Evolutionary conservation across 1,139 yeast species (phyloP), one percentile per base, ranked within the genome.

Genomic region (Taphrina deformans): DNA sequence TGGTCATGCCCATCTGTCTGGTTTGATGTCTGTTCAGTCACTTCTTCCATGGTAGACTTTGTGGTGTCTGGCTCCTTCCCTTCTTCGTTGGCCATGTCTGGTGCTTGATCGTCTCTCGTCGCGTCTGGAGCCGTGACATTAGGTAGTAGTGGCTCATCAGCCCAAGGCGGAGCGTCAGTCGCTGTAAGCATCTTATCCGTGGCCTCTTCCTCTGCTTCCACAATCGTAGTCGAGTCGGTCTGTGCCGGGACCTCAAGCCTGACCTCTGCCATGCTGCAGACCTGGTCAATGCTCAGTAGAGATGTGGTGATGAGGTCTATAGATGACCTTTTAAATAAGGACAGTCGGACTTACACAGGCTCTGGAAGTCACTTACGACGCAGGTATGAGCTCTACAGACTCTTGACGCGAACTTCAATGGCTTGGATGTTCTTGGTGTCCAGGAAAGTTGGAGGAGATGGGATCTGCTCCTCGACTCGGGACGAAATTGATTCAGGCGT

Each of bases 401-500:
- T 29, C 33, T 29, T 29, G 33, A 6, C 33, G 10, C 33, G 33
- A 29, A 29, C 33, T n/a, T n/a, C n/a, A n/a, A n/a, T n/a, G n/a
- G n/a, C n/a, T n/a, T n/a, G n/a, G n/a, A n/a, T n/a, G 44, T 38
- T 38, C 44, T 7, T 12, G 21, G n/a, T 7, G 44, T 12, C n/a
- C 44, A 38, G 44, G 44, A 38, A 16, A 38, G n/a, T 38, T 14
- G 48, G 24, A 21, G 48, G 27, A 44, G 48, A 44, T 44, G 48
- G 48, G 48, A 44, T 44, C 48, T 44, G 48, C 10, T 5, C 48
- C n/a, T 10, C 48, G 26, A 2, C 14, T 21, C 48, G 48, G 48
- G 26, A 44, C 48, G 48, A 44, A 44, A 44, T 44, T 44, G 48
- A 44, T 44, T 44, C 48, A 21, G 48, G 48, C 48, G 48, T 23